Evolutionary conservation across 371 early-diverging fungal species (phyloP).

Genomic region (Nematocida sp.): DNA sequence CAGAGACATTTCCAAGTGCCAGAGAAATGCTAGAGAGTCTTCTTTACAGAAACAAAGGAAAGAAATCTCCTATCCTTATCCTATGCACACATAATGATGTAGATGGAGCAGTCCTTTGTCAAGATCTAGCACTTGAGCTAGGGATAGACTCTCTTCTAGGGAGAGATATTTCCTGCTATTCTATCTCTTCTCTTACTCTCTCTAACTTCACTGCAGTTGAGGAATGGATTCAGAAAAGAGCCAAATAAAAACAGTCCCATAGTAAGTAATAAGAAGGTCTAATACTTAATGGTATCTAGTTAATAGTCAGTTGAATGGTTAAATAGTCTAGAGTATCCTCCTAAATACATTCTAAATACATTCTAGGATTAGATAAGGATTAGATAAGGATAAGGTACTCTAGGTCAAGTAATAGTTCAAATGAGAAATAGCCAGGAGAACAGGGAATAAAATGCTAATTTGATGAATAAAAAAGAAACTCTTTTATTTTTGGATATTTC

Average conservation of each 20-base stretch:
- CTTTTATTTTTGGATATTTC: too few relatives aligned
- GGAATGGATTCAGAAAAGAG: constrained; percentile 84
- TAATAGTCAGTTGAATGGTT: too few relatives aligned
- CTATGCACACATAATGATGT: constrained; percentile 97
- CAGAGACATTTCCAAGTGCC: constrained; percentile 11
- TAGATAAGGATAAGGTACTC: too few relatives aligned
- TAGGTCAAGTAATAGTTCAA: too few relatives aligned
- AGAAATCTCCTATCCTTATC: constrained; percentile 67
- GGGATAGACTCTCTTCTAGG: constrained; percentile 73
- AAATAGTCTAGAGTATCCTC: too few relatives aligned
- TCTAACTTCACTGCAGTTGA: constrained; percentile 88
- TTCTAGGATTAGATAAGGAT: too few relatives aligned
- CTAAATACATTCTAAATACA: too few relatives aligned
- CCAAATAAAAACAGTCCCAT: constrained; percentile 62
- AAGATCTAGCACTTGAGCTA: constrained; percentile 79
- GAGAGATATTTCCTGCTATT: constrained; percentile 91
- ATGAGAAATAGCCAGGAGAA: too few relatives aligned
- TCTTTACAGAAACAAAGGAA: constrained; percentile 54
- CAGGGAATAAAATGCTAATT: too few relatives aligned
- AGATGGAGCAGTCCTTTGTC: constrained; percentile 75
- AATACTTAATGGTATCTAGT: too few relatives aligned
- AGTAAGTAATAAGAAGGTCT: neutral
- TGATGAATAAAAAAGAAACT: too few relatives aligned
- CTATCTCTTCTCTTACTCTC: constrained; percentile 90
- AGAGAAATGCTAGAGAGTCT: constrained; percentile 50